Conservation (phyloP, 2,329 filamentous ascomycete genomes). For the Xylaria sp. region DNA sequence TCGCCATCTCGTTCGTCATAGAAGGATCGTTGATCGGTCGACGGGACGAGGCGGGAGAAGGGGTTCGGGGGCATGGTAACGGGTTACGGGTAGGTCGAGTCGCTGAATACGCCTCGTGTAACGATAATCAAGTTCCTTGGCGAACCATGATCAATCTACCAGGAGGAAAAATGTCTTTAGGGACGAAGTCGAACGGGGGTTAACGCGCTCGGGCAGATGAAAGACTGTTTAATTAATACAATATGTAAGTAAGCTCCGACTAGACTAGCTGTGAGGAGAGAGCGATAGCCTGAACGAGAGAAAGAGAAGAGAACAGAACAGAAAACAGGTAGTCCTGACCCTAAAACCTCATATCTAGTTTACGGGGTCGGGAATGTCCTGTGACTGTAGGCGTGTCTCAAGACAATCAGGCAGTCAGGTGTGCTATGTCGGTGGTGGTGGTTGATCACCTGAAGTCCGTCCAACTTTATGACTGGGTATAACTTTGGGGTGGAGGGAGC, state of each 20-base stretch:
- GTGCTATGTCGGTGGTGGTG: slow-evolving; percentile 3
- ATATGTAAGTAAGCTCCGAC: neutral
- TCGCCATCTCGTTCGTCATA: slow-evolving; percentile 51
- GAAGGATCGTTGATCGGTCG: slow-evolving; percentile 46
- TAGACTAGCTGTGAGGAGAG: neutral
- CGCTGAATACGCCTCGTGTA: neutral
- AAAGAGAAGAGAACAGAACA: neutral
- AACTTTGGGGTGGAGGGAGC: slow-evolving; percentile 5
- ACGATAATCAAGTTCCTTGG: neutral
- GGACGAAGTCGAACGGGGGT: neutral
- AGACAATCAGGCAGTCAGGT: neutral
- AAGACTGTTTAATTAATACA: neutral
- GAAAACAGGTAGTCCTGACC: neutral
- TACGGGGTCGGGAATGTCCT: neutral
- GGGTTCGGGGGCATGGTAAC: slow-evolving; percentile 50
- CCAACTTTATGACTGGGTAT: slow-evolving; percentile 23
- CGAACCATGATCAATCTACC: slow-evolving; percentile 4
- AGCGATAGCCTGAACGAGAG: neutral
- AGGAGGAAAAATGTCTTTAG: neutral
- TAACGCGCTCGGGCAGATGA: neutral
- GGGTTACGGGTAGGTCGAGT: slow-evolving; percentile 11
- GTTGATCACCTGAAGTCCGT: slow-evolving; percentile 27
- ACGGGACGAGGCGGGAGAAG: slow-evolving; percentile 48
- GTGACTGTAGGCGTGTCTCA: neutral
- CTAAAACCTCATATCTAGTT: neutral